Base-by-base conservation (phyloP, 108 stramenopile species). In the Mayamaea pseudoterrestris region DNA sequence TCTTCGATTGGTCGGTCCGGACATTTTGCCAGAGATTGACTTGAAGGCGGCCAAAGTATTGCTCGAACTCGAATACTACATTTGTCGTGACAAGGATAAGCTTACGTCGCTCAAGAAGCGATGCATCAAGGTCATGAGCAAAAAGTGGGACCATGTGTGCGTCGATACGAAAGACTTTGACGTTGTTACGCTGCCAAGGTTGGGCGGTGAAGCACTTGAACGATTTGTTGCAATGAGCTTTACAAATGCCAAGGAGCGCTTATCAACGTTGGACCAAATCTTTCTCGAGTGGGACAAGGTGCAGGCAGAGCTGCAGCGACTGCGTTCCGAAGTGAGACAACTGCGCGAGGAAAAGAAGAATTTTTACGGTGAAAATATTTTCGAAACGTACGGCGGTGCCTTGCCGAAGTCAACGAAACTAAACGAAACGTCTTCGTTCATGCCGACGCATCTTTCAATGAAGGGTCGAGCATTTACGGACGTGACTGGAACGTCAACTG, bases 91-190 rank as follows among this genome's bases (percentile, higher is more conserved):
- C 6, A 17, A 17, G 2, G 27, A 27, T 4, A 27, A 30, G 3
- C 29, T 47, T 27, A 28, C 47, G 3, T 30, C 47, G 12, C 20
- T 47, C 16, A 47, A 47, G 27, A 47, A 16, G 2, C 24, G 47
- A 30, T 25, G 26, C 27, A 47, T 47, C 27, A 30, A 13, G 17
- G 47, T 47, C 2, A 3, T 47, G 28, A 30, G 30, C 2, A 12
- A 47, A 17, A 47, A 25, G 2, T 47, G 47, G 47, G 47, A 47
- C 24, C n/a, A 25, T 18, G 27, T 17, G 2, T 47, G 47, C 20
- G 29, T 47, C 17, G 37, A 39, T 3, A 39, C 5, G 37, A 20
- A 39, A 3, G 37, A 39, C 37, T 18, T 39, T 8, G 20, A 39
- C 5, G 37, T 14, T 6, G 37, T 39, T 5, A 18, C 20, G 37